Conservation (phyloP, 2,329 filamentous ascomycete species). For the Pseudogymnoascus sp. region DNA sequence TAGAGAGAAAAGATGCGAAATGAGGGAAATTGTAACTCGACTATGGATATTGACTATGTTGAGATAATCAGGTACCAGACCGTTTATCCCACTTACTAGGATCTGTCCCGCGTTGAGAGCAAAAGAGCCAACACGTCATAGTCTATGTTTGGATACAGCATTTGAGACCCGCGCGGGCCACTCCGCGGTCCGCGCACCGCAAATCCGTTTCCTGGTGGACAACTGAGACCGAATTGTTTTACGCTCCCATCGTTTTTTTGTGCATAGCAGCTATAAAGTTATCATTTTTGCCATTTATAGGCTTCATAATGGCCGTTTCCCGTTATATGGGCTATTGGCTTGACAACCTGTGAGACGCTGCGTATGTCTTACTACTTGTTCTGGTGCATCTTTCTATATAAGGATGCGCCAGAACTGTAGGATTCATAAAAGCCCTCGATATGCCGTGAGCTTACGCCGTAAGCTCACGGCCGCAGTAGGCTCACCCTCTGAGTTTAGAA, state of each 20-base stretch:
- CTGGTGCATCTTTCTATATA: too few species aligned
- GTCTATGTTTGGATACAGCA: background rate
- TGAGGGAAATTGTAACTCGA: background rate
- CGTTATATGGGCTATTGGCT: background rate
- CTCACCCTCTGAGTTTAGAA: too few species aligned
- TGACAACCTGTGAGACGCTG: background rate
- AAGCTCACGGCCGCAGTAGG: too few species aligned
- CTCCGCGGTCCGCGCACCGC: background rate
- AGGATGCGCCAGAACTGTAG: background rate
- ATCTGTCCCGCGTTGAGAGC: constrained; percentile 3
- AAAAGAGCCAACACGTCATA: background rate
- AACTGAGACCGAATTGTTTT: background rate
- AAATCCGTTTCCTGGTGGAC: background rate
- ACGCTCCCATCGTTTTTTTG: background rate
- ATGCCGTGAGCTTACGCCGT: background rate
- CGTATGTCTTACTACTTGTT: background rate
- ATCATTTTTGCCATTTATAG: background rate
- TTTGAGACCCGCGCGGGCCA: background rate
- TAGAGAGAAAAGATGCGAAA: background rate
- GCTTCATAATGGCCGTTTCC: background rate
- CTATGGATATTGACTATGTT: constrained; percentile 1
- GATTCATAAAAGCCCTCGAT: background rate
- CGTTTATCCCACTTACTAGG: background rate
- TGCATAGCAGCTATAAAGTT: background rate
- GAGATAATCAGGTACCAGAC: constrained; percentile 1